Evolutionary conservation across 2,329 filamentous ascomycete species (phyloP).

Genomic region (Neocatenulostroma microsporum): DNA sequence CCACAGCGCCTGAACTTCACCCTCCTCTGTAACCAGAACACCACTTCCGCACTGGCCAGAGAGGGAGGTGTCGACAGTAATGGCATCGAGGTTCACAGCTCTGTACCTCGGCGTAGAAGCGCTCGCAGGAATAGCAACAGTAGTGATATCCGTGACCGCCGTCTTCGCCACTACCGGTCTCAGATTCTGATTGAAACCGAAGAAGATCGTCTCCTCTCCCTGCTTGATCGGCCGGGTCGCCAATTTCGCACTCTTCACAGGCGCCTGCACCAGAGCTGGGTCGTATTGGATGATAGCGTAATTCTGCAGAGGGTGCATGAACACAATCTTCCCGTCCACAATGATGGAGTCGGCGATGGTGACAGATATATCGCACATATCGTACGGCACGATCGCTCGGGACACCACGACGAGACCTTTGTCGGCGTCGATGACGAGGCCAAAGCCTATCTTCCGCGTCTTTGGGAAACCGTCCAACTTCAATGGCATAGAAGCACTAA

Average conservation of each 20-base stretch:
- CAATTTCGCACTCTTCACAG: slow-evolving; percentile 80
- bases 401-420: slow-evolving; percentile 94
- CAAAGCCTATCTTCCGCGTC: slow-evolving; percentile 89
- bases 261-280: slow-evolving; percentile 82
- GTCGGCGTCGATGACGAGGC: slow-evolving; percentile 92
- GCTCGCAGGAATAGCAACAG: slow-evolving; percentile 92
- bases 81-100: slow-evolving; percentile 91
- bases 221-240: slow-evolving; percentile 78
- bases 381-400: slow-evolving; percentile 86
- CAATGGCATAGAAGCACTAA: slow-evolving; percentile 85
- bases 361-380: slow-evolving; percentile 91
- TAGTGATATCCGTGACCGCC: slow-evolving; percentile 92
- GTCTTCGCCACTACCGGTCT: slow-evolving; percentile 90
- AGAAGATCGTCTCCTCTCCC: slow-evolving; percentile 88
- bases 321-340: slow-evolving; percentile 86
- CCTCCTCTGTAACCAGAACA: slow-evolving; percentile 81
- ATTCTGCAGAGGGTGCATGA: slow-evolving; percentile 93
- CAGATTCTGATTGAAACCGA: slow-evolving; percentile 96
- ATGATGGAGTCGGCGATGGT: slow-evolving; percentile 96
- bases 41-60: slow-evolving; percentile 90
- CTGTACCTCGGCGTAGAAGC: slow-evolving; percentile 85
- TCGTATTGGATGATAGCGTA: slow-evolving; percentile 96
- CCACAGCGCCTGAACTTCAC: slow-evolving; percentile 92
- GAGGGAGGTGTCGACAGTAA: slow-evolving; percentile 90
- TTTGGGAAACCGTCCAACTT: slow-evolving; percentile 98